phyloP scores from a whole-genome alignment of 1,139 yeast genomes.

The Saccharomyces hybrid region DNA sequence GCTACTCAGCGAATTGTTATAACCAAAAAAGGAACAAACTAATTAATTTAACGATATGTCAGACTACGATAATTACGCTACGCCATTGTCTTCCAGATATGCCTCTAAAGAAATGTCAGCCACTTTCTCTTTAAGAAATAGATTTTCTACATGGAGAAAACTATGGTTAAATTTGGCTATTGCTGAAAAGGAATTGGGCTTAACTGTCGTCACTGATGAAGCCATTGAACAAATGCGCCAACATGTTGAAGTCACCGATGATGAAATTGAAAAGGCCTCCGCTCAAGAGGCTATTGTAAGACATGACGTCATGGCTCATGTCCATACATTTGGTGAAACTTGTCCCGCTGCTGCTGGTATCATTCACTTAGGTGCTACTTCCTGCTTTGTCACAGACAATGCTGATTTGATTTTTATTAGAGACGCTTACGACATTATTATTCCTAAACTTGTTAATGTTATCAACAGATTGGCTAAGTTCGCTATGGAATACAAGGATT shows the following conservation, averaged over 20 bases:
- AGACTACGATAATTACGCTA: constrained; percentile 64
- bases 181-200: constrained; percentile 90
- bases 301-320: constrained; percentile 99
- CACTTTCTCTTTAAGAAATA: constrained; percentile 83
- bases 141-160: constrained; percentile 98
- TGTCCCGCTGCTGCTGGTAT: constrained; percentile 97
- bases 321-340: constrained; percentile 84
- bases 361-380: constrained; percentile 96
- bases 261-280: constrained; percentile 81
- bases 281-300: constrained; percentile 96
- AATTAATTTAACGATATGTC: constrained; percentile 31
- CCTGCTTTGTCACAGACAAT: constrained; percentile 95
- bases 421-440: constrained; percentile 87
- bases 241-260: constrained; percentile 79
- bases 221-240: constrained; percentile 81
- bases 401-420: constrained; percentile 95
- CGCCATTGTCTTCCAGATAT: constrained; percentile 93
- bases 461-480: constrained; percentile 83
- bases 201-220: constrained; percentile 75
- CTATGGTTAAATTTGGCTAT: constrained; percentile 93
- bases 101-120: constrained; percentile 96
- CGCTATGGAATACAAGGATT: constrained; percentile 85
- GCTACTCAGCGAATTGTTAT: background rate
- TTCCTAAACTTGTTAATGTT: constrained; percentile 92
- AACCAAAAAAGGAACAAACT: background rate